Conservation (phyloP, 257 asterid species). For the Paraleonurus japonicus region DNA sequence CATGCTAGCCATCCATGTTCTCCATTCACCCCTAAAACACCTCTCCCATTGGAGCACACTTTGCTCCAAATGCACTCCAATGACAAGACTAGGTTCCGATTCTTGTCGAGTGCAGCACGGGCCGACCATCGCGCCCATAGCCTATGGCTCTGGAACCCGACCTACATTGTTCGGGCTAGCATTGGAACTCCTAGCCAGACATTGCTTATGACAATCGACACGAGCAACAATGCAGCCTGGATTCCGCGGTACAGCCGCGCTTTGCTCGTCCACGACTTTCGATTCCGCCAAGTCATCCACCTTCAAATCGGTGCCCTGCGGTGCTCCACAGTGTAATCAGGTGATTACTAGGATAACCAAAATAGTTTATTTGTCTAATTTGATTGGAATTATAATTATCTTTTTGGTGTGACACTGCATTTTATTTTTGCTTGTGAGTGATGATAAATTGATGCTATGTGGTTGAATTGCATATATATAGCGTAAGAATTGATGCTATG, state of each 20-base stretch:
- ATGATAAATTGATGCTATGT: background rate
- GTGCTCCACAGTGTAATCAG: constrained; percentile 59
- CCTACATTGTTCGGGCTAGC: constrained; percentile 62
- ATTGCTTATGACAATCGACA: constrained; percentile 60
- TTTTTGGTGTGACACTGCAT: background rate
- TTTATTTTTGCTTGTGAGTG: background rate
- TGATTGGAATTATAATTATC: background rate
- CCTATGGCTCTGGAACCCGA: constrained; percentile 67
- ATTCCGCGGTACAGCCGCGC: no score
- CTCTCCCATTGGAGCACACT: constrained; percentile 51
- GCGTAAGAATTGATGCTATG: no score
- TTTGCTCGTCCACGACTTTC: constrained; percentile 47
- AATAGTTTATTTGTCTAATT: background rate
- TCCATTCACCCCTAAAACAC: constrained; percentile 44
- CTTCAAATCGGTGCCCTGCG: constrained; percentile 54
- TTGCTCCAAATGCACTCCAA: constrained; percentile 61
- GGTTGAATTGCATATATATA: no score
- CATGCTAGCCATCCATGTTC: constrained; percentile 65
- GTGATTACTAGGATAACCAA: constrained; percentile 22
- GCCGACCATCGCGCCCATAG: constrained; percentile 49
- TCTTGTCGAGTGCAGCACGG: constrained; percentile 49
- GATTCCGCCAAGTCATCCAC: constrained; percentile 53
- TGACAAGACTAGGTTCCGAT: constrained; percentile 49
- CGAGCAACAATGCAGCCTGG: constrained; percentile 77
- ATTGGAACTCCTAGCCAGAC: constrained; percentile 73